These are phyloP conservation scores for Fusarium bulbicola DNA, from an alignment of 2,329 filamentous ascomycete genomes.

Conservation along the genomic window DNA sequence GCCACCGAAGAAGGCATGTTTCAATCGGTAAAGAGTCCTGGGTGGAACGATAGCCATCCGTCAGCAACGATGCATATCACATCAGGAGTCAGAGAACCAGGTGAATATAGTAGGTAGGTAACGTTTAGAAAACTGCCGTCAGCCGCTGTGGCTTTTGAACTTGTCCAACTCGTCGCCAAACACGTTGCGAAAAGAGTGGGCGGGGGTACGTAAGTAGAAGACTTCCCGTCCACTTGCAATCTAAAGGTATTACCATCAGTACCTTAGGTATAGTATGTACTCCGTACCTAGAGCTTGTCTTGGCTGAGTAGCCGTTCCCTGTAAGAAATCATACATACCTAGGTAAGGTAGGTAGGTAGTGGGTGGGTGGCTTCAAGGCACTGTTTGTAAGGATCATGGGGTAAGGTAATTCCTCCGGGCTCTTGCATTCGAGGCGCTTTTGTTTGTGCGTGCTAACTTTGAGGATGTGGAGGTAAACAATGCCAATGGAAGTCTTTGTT, in stretches of 20 bases:
- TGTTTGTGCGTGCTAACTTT: background rate
- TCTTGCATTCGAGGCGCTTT: background rate
- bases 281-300: background rate
- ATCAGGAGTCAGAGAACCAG: background rate
- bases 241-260: background rate
- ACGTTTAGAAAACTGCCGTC: constrained; percentile 20
- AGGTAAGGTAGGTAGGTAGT: background rate
- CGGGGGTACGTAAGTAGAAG: constrained; percentile 12
- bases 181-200: constrained; percentile 28
- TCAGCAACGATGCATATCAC: background rate
- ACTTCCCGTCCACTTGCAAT: background rate
- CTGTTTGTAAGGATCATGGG: background rate
- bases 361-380: background rate
- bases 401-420: background rate
- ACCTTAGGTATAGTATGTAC: background rate
- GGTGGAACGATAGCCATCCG: background rate
- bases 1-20: constrained; percentile 16
- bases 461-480: background rate
- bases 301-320: constrained; percentile 1
- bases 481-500: background rate
- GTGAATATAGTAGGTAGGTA: background rate
- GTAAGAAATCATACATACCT: background rate
- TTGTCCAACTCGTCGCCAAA: constrained; percentile 15
- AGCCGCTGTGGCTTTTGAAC: constrained; percentile 29
- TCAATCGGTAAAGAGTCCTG: background rate